These are phyloP conservation scores for Pigoraptor vietnamica DNA, from an alignment of 78 protist genomes.

Conservation along the genomic window DNA sequence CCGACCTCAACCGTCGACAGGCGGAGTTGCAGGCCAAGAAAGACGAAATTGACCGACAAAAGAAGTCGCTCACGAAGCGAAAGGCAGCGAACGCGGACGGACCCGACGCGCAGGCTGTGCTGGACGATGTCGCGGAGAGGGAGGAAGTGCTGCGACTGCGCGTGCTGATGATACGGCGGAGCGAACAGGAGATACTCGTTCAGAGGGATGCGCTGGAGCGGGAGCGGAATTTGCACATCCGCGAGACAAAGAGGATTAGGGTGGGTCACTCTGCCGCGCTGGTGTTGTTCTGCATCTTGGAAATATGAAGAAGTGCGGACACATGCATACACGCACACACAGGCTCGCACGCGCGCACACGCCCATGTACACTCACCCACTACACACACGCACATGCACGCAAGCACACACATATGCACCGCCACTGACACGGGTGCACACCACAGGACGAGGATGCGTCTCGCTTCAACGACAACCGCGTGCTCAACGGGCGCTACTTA, in stretches of 20 bases:
- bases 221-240: background rate
- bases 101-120: background rate
- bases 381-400: no score
- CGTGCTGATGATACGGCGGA: background rate
- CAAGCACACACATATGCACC: no score
- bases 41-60: background rate
- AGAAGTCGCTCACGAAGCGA: background rate
- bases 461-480: background rate
- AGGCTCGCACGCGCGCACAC: no score
- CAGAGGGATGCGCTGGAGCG: background rate
- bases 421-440: background rate
- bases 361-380: no score
- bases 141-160: background rate
- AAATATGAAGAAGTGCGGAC: no score
- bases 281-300: no score
- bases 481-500: constrained; percentile 47
- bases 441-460: background rate
- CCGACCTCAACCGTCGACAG: background rate
- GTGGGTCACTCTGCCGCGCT: background rate
- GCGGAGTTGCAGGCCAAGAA: background rate
- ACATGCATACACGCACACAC: no score
- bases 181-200: background rate
- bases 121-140: background rate
- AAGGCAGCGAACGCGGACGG: background rate
- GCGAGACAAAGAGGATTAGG: constrained; percentile 1